Evolutionary conservation across 345 rosid genomes (phyloP).

Genomic region (Brassica rapa): DNA sequence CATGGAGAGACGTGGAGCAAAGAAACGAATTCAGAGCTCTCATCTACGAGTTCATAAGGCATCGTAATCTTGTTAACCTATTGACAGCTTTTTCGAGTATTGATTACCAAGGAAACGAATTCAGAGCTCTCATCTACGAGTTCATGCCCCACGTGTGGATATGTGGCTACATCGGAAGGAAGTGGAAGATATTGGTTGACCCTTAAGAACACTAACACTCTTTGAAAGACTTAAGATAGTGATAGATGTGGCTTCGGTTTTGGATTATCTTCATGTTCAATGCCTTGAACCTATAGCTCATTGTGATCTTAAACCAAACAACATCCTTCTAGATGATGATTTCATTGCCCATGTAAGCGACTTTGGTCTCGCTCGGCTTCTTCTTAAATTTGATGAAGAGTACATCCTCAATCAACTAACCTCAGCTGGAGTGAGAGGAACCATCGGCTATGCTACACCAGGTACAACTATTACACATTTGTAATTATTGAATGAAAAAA

Average conservation of each 20-base stretch:
- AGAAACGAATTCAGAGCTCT: neutral
- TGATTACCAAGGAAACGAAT: neutral
- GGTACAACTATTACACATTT: neutral
- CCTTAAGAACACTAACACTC: neutral
- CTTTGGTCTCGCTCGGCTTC: neutral
- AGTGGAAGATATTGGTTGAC: neutral
- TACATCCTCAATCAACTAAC: neutral
- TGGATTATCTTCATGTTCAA: neutral
- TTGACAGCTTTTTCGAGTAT: neutral
- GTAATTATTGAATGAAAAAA: neutral
- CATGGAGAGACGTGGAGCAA: neutral
- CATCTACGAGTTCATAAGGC: neutral
- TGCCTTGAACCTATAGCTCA: neutral
- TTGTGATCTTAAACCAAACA: neutral
- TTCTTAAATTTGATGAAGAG: neutral
- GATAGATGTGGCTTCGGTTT: neutral
- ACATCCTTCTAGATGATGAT: neutral
- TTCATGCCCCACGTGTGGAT: neutral
- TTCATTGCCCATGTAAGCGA: neutral
- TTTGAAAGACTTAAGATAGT: neutral
- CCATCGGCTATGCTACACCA: neutral
- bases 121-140: neutral
- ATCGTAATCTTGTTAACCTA: neutral
- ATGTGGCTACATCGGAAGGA: neutral
- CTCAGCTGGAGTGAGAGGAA: neutral